Evolutionary conservation across 805 yeast species (phyloP), one percentile per base, ranked within the genome.

Genomic region (Geotrichum ghanense): DNA sequence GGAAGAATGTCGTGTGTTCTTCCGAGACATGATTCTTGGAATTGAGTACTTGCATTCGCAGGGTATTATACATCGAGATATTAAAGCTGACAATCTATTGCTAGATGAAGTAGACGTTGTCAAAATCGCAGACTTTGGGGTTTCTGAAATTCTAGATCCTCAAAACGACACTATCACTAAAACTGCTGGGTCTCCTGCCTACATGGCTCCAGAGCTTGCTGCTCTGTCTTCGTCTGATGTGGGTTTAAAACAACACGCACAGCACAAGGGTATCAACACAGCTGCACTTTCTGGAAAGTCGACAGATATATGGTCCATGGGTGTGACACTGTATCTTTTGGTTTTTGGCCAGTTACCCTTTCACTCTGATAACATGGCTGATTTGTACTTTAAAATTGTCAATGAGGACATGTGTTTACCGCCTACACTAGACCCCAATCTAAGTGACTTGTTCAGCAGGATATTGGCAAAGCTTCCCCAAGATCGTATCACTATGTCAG

Each of bases 111-210:
- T 70, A 35, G 74, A 77, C 35, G 70, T 71, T 20, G 75, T 89
- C 41, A 88, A 89, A 59, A 77, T 90, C 41, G 78, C 88, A 16
- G 98, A 90, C 62, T 90, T 90, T 63, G 98, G 97, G 2, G 88
- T 88, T 2, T 69, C 76, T 53, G 68, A 63, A 47, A 70, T 76
- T 51, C 80, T 83, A 59, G 59, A 68, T 52, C 48, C 61, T 55
- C 48, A 62, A 56, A 48, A 64, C 41, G 65, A 63, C 44, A 48
- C 47, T 5, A 67, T 88, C 48, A 86, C 90, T 1, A 83, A 84
- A 59, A 87, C 95, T 1, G 97, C 92, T 0, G 97, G 97, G 6
- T 86, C 96, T 0, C 98, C 97, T 0, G 97, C 97, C 0, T 90
- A 90, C 63, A 79, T 86, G 66, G 95, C 97, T 0, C 96, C 96